Conservation (phyloP, 129 eudicot genomes). For the Smallanthus sonchifolius region DNA sequence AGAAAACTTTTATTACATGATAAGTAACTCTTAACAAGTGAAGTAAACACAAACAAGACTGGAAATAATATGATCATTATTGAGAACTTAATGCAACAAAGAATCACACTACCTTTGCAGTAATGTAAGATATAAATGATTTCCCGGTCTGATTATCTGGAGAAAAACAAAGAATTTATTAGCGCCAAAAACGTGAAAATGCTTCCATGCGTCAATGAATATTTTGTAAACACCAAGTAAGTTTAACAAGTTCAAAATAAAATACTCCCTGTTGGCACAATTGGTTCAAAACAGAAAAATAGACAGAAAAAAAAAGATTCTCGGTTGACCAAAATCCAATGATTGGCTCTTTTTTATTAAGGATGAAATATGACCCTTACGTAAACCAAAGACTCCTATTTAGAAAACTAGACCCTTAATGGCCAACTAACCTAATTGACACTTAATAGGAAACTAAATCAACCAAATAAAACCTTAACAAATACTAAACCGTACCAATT, state of each 20-base stretch:
- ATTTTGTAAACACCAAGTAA: neutral
- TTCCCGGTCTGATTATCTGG: slow-evolving; percentile 89
- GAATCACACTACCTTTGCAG: slow-evolving; percentile 68
- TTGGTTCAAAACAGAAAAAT: no score
- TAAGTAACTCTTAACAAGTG: slow-evolving; percentile 4
- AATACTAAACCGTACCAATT: no score
- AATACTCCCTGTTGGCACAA: no score
- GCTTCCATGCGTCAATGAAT: neutral
- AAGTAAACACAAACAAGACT: slow-evolving; percentile 5
- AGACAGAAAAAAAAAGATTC: no score
- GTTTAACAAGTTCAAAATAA: neutral
- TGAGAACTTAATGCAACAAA: slow-evolving; percentile 9
- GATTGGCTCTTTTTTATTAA: no score
- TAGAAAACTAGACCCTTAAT: no score
- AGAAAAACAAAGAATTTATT: slow-evolving; percentile 17
- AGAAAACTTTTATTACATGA: neutral
- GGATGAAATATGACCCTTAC: no score
- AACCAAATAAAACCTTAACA: no score
- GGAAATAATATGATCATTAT: neutral
- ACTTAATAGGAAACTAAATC: no score
- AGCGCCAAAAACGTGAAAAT: slow-evolving; percentile 6
- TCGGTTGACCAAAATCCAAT: no score
- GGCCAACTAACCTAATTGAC: no score
- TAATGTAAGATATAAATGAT: slow-evolving; percentile 78
- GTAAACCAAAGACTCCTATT: no score